Percentiles rank a stretch among this genome's conserved stretches.
These are phyloP conservation scores for Bipolaris bicolor DNA, from an alignment of 2,329 filamentous ascomycete genomes.

Conservation along the genomic window DNA sequence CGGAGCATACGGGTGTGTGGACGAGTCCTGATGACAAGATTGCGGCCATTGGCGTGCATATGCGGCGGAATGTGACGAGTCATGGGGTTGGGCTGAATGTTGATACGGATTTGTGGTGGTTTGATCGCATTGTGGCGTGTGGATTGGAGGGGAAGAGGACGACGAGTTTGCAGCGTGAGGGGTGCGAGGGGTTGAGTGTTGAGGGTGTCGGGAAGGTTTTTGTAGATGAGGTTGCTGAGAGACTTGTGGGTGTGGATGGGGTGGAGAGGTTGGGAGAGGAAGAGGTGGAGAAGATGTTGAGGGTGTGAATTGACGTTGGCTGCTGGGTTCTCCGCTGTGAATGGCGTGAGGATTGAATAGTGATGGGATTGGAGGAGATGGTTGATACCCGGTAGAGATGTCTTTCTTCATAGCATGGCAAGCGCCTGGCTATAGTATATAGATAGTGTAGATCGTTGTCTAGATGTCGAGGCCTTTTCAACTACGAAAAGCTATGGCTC, in stretches of 20 bases:
- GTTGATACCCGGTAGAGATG: background rate
- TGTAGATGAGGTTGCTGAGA: constrained; percentile 48
- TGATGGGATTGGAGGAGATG: background rate
- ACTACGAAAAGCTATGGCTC: background rate
- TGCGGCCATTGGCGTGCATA: constrained; percentile 88
- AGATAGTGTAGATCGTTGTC: background rate
- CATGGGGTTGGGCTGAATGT: constrained; percentile 85
- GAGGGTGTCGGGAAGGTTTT: constrained; percentile 50
- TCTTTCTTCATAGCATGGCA: background rate
- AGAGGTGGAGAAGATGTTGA: constrained; percentile 18
- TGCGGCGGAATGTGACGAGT: constrained; percentile 80
- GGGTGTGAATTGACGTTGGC: background rate
- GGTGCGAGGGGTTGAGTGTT: constrained; percentile 44
- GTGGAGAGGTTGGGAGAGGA: constrained; percentile 26
- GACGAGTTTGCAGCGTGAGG: constrained; percentile 72
- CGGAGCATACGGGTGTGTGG: constrained; percentile 87
- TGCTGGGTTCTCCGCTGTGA: background rate
- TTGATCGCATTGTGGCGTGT: constrained; percentile 83
- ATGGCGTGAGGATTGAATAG: background rate
- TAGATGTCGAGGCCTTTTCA: background rate
- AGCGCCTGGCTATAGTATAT: background rate
- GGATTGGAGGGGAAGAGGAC: constrained; percentile 79
- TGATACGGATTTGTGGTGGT: constrained; percentile 68
- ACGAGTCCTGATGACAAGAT: constrained; percentile 67
- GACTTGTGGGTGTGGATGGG: constrained; percentile 29